Base-by-base conservation (phyloP, 768 basidiomycete genomes). In the Ephemerocybe angulata region DNA sequence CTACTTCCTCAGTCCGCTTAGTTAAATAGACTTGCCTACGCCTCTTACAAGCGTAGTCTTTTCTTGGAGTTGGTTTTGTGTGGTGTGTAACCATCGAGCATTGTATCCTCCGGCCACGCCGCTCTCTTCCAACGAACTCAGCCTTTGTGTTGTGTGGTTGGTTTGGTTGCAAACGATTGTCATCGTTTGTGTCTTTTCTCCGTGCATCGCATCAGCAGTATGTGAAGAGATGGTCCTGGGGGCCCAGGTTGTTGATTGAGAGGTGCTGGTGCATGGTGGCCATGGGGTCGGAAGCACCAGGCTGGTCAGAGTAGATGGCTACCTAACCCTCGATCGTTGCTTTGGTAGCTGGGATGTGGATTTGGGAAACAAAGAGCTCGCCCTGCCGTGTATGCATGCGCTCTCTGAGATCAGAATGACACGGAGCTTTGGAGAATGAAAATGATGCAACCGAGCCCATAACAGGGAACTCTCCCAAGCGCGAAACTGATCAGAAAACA, bases 391-490 rank as follows among this genome's bases (percentile, higher is more conserved):
- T 15, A 35, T 17, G 17, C 24, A 24, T 22, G 27, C 12, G 38
- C 60, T 63, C 1, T 50, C 60, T 15, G 53, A 63, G 15, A 63
- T 33, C 24, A 5, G 46, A 49, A 61, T 37, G 24, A 44, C 56
- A 41, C n/a, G n/a, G n/a, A 54, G 61, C 49, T 29, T 60, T 58
- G 1, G 13, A 24, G 4, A 3, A 22, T 0, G 65, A 62, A 33
- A 61, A 25, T 33, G 70, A 72, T 2, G 44, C 22, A 3, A 35
- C 50, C 0, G 67, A 30, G 19, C 19, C 53, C 5, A 46, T 48
- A 3, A 70, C 50, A 0, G 64, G 69, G 30, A 71, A 62, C 37
- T 72, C 65, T 0, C 69, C 66, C 0, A 62, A 31, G 3, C 57
- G 46, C 2, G 58, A 50, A 4, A 50, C 49, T 2, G 60, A 40